phyloP scores from a whole-genome alignment of 2,329 filamentous ascomycete genomes.

The Graphilbum sp. region DNA sequence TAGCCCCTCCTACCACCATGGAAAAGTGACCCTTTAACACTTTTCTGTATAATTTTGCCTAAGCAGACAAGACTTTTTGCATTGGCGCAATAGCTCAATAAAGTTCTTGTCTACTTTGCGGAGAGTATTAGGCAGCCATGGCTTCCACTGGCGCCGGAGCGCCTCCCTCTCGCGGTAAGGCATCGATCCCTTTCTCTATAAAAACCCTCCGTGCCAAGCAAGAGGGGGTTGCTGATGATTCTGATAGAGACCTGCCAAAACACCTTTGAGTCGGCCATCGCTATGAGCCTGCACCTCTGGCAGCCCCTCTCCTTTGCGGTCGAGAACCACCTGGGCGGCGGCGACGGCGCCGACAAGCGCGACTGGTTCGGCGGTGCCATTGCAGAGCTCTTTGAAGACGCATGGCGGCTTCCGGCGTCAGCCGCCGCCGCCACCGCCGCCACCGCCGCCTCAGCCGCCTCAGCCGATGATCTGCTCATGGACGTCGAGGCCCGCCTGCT shows the following conservation, averaged over 20 bases:
- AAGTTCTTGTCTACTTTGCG: too few species aligned
- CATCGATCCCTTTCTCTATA: too few species aligned
- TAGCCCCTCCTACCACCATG: background rate
- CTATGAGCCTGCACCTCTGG: conserved; percentile 76
- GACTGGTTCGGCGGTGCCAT: conserved; percentile 92
- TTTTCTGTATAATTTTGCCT: too few species aligned
- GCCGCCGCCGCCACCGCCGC: conserved; percentile 8
- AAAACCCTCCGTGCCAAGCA: too few species aligned
- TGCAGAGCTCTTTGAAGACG: conserved; percentile 52
- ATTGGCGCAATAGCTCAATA: too few species aligned
- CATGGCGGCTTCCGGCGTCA: conserved; percentile 4
- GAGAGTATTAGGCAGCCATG: background rate
- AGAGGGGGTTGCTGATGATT: too few species aligned
- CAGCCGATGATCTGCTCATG: conserved; percentile 41
- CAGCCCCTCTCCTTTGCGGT: conserved; percentile 75
- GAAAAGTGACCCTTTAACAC: too few species aligned
- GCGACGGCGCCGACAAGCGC: conserved; percentile 69
- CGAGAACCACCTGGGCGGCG: conserved; percentile 74
- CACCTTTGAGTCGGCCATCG: conserved; percentile 74
- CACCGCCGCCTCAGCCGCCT: conserved; percentile 8
- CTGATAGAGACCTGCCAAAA: conserved; percentile 40
- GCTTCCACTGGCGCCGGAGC: background rate
- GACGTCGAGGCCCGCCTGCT: conserved; percentile 75
- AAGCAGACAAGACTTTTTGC: too few species aligned
- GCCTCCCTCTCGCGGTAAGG: background rate